Evolutionary conservation across 768 basidiomycete species (phyloP).

Genomic region (Lactarius tabidus): DNA sequence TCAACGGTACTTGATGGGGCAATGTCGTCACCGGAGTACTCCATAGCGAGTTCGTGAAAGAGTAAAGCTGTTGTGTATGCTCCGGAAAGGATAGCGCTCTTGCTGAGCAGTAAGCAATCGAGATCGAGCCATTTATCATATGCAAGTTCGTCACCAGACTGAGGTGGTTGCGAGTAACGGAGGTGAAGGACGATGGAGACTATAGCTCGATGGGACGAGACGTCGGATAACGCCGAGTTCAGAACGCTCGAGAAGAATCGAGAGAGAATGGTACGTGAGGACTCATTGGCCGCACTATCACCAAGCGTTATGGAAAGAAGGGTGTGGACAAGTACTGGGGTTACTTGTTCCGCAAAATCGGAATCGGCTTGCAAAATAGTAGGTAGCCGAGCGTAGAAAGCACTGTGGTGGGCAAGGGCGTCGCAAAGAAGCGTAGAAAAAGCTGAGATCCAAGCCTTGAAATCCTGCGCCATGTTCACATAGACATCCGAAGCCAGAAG

Average conservation of each 20-base stretch:
- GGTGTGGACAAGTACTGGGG: conserved; percentile 75
- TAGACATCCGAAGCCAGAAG: conserved; percentile 35
- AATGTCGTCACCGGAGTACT: conserved; percentile 37
- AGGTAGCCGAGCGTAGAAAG: conserved; percentile 66
- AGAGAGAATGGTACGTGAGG: conserved; percentile 38
- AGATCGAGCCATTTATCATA: conserved; percentile 81
- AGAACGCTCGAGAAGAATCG: conserved; percentile 58
- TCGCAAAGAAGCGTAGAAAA: conserved; percentile 57
- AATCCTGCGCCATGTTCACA: conserved; percentile 44
- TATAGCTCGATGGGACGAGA: conserved; percentile 50
- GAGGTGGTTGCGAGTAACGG: conserved; percentile 53
- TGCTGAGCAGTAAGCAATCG: conserved; percentile 66
- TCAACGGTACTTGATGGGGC: conserved; percentile 31
- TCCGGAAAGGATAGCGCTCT: conserved; percentile 69
- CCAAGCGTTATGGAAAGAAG: conserved; percentile 39
- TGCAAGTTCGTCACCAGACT: conserved; percentile 39
- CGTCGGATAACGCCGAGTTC: conserved; percentile 34
- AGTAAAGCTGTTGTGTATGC: conserved; percentile 88
- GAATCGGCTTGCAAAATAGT: conserved; percentile 53
- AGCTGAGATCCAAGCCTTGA: conserved; percentile 57
- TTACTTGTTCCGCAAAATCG: conserved; percentile 57
- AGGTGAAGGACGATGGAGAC: conserved; percentile 79
- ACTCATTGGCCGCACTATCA: conserved; percentile 26
- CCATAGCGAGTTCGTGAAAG: conserved; percentile 77
- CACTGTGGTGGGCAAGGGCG: conserved; percentile 47